These are phyloP conservation scores for Petrea volubilis DNA, from an alignment of 257 asterid species.

Conservation along the genomic window DNA sequence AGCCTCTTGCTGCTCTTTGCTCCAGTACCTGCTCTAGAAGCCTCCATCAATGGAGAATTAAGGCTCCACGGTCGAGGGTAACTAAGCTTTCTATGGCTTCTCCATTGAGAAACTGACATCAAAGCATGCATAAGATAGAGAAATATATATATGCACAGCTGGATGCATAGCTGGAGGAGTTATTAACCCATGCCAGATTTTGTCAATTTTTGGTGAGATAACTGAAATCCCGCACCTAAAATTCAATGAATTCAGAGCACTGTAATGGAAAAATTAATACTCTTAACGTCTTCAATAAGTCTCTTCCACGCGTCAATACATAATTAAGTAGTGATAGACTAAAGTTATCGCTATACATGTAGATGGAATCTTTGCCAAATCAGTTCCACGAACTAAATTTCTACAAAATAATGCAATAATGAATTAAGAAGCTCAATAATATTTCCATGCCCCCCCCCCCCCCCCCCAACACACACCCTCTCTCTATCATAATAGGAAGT, in stretches of 20 bases:
- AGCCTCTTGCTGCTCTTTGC: neutral
- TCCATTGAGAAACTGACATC: neutral
- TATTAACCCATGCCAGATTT: constrained; percentile 1
- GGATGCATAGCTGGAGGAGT: neutral
- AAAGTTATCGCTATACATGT: neutral
- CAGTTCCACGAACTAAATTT: neutral
- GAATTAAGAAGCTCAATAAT: neutral
- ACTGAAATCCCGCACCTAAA: constrained; percentile 8
- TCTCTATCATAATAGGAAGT: no score
- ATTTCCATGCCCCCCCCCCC: neutral
- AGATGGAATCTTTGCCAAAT: constrained; percentile 9
- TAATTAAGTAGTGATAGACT: neutral
- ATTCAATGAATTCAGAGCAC: constrained; percentile 6
- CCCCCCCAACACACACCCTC: no score
- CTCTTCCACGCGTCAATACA: neutral
- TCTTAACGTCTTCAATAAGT: constrained; percentile 4
- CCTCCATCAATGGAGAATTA: constrained; percentile 16
- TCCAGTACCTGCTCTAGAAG: neutral
- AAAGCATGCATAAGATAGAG: neutral
- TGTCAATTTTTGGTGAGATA: constrained; percentile 15
- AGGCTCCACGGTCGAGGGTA: neutral
- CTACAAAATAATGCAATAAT: neutral
- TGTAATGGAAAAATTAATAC: constrained; percentile 14
- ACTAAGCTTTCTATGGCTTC: neutral
- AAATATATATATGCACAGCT: neutral